Percentiles rank a stretch among this genome's conserved stretches.
phyloP scores from a whole-genome alignment of 2,329 filamentous ascomycete genomes.

The Tolypocladium tundrense region DNA sequence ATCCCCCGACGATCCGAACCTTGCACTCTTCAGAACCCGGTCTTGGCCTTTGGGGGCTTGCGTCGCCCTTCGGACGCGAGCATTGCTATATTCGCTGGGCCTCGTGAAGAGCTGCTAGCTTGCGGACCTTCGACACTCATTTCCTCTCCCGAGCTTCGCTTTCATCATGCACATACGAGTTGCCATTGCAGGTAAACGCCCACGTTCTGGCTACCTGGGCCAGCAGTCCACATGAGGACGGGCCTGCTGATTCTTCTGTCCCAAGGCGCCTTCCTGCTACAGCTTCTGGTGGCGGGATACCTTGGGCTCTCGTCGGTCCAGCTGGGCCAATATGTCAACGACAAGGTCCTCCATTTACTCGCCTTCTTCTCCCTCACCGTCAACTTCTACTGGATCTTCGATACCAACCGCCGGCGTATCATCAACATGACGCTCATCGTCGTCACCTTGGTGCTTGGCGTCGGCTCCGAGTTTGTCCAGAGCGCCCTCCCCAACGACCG shows the following conservation, averaged over 20 bases:
- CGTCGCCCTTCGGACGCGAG: neutral
- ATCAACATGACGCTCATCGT: constrained; percentile 74
- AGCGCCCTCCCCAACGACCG: constrained; percentile 64
- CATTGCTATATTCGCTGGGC: neutral
- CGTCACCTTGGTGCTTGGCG: constrained; percentile 61
- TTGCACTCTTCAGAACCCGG: neutral
- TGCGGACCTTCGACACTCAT: neutral
- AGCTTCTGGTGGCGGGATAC: constrained; percentile 69
- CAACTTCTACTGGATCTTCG: constrained; percentile 93
- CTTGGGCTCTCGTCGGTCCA: constrained; percentile 62
- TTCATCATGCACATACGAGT: constrained; percentile 69
- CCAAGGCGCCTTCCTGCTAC: constrained; percentile 55
- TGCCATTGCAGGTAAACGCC: constrained; percentile 73
- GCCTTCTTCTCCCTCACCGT: constrained; percentile 86
- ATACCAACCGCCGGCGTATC: constrained; percentile 76
- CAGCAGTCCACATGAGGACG: neutral
- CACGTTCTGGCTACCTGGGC: constrained; percentile 1
- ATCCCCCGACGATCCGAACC: neutral
- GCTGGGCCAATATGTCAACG: constrained; percentile 55
- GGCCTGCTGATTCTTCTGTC: constrained; percentile 5
- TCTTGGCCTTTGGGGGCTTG: neutral
- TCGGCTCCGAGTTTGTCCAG: constrained; percentile 70
- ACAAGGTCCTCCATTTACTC: constrained; percentile 79
- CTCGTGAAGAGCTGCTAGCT: neutral
- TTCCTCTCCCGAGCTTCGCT: neutral